Evolutionary conservation across 202 grass and related monocot genomes (phyloP), one percentile per base, ranked within the genome.

Genomic region (Carex sylvatica): DNA sequence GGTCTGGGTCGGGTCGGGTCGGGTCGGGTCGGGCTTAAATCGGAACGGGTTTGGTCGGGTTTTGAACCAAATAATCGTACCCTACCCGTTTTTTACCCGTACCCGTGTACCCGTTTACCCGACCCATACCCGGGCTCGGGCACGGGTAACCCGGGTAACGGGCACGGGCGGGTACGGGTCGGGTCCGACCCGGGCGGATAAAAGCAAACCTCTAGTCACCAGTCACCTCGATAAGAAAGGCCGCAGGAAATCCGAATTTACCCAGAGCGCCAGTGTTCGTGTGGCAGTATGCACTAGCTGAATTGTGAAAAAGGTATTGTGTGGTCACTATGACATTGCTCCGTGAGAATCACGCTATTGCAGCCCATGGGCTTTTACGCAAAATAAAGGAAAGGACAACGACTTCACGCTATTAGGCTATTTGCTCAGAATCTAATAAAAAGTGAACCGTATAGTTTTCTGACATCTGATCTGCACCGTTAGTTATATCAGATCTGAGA

Each of bases 401-500:
- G 67, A 8, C 0, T 9, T 65, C 66, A 20, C 66, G 36, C 5
- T 40, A 7, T 40, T 7, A 40, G 36, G 36, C 7, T 10, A 46
- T 11, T 71, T 7, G 1, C 67, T 9, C 67, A 5, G 36, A 70
- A 70, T 20, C 6, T 44, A 6, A 70, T 44, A 6, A 70, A 70
- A 70, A 44, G 2, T 2, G 2, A 7, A 44, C 67, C 36, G 36
- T 46, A 42, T 46, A 42, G 46, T 44, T 20, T 20, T 23, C 1
- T 46, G 1, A 49, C 19, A 13, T 49, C 1, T 40, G 55, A 33
- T 76, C 14, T 33, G 7, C 2, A 18, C 72, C 72, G 72, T 75
- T 33, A 14, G 49, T 75, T 55, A 14, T 18, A 75, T 75, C 24
- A 75, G 14, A 55, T 75, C 72, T 31, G 72, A 75, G 72, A 76